These are phyloP conservation scores for Eucalyptus marginata DNA, from an alignment of 345 rosid species.

Conservation along the genomic window DNA sequence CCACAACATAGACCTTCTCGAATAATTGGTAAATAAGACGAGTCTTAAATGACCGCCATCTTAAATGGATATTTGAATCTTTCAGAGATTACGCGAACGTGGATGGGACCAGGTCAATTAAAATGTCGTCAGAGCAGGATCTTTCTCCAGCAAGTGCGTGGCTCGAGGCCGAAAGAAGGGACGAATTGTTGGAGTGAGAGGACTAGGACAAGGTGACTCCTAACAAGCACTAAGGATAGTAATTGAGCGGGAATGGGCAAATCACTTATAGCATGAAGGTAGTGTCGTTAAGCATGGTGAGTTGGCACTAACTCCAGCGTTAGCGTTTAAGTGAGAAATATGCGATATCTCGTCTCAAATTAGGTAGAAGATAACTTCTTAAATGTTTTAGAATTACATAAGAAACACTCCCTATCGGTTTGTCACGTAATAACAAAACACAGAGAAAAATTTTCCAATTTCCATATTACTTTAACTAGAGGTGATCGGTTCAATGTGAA, in stretches of 20 bases:
- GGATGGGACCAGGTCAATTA: not conserved
- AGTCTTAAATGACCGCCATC: not conserved
- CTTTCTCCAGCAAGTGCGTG: not conserved
- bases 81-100: too few species aligned
- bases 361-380: too few species aligned
- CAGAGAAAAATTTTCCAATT: not conserved
- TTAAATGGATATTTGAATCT: too few species aligned
- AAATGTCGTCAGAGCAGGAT: not conserved
- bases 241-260: not conserved
- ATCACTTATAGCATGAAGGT: not conserved
- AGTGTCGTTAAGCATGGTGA: not conserved
- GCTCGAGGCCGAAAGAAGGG: not conserved
- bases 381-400: not conserved
- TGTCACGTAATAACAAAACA: too few species aligned
- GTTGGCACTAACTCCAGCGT: not conserved
- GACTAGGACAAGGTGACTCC: not conserved
- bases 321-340: not conserved
- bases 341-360: not conserved
- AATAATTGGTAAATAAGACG: not conserved
- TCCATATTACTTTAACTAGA: not conserved
- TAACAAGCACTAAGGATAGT: not conserved
- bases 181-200: not conserved
- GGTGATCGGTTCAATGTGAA: not conserved
- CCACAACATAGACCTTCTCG: not conserved
- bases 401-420: not conserved